These are phyloP conservation scores for Chenopodium album DNA, from an alignment of 148 eudicot species.

Conservation along the genomic window DNA sequence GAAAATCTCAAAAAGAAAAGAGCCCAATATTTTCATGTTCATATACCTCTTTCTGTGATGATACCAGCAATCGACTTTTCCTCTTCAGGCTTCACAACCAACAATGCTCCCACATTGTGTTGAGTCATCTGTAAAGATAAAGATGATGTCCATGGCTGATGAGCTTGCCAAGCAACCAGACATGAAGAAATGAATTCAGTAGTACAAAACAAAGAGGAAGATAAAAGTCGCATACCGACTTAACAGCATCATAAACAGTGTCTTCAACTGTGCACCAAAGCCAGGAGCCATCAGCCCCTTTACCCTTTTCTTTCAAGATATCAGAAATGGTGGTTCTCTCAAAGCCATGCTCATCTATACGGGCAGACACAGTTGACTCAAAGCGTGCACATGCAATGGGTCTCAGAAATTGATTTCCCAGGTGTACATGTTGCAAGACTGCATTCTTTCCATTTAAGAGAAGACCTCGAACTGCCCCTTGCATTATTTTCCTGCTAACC, in stretches of 20 bases:
- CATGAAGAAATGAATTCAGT: not conserved
- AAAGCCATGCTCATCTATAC: conserved; percentile 90
- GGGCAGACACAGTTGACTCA: conserved; percentile 63
- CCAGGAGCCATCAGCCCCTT: conserved; percentile 97
- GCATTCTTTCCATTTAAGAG: conserved; percentile 68
- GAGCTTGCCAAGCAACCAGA: not conserved
- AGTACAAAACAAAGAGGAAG: not conserved
- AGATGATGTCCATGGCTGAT: not conserved
- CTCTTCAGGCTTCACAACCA: conserved; percentile 92
- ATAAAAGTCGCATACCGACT: conserved; percentile 59
- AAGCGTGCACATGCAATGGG: conserved; percentile 57
- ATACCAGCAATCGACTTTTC: conserved; percentile 85
- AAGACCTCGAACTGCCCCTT: conserved; percentile 64
- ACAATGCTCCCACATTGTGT: conserved; percentile 96
- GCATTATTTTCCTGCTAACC: conserved; percentile 44
- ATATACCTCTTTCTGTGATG: conserved; percentile 89
- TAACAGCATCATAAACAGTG: conserved; percentile 91
- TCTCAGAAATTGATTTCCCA: conserved; percentile 55
- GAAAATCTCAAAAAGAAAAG: not conserved
- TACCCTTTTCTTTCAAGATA: conserved; percentile 75
- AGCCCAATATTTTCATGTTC: not conserved
- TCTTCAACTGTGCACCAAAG: conserved; percentile 97
- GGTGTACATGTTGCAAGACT: conserved; percentile 64
- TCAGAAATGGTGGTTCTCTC: conserved; percentile 94
- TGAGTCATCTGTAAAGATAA: conserved; percentile 78